Evolutionary conservation across 2,329 filamentous ascomycete species (phyloP), one percentile per base, ranked within the genome.

Genomic region (Neopestalotiopsis sp.): DNA sequence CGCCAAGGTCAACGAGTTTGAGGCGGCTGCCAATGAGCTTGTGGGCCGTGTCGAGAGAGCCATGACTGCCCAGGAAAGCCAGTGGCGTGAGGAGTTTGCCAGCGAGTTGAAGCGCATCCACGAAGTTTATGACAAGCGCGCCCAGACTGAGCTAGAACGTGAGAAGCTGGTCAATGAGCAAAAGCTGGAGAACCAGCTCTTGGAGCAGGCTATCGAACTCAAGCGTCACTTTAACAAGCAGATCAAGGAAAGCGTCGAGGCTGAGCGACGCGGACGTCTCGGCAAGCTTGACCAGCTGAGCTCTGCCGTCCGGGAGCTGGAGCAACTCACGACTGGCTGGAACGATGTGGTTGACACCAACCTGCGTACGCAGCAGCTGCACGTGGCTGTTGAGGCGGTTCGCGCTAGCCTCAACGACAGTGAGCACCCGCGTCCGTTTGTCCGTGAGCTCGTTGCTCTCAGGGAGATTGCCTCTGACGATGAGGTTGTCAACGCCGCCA

Each of bases 301-400:
- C 20, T 84, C 89, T 42, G 91, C 91, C 13, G 93, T 99, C 20
- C 86, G 87, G 53, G 93, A 97, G 75, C 90, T 99, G 13, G 95
- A 98, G 83, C 91, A 91, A 80, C 89, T 99, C 67, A 97, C 95
- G 1, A 89, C 89, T 1, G 92, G 94, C 73, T 98, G 94, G 94
- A 97, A 95, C 81, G 89, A 91, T 56, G 94, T 98, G 49, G 90
- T 99, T 28, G 94, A 98, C 79, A 87, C 89, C 70, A 98, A 96
- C 82, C 89, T 98, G 71, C 92, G 93, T 81, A 98, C 96, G 0
- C 96, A 99, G 82, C 95, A 98, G 83, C 90, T 99, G 34, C 94
- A 98, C 78, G 94, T 99, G 45, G 96, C 96, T 24, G 92, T 98
- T 38, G 96, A 99, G 79, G 94, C 95, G 53, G 94, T 98, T 65